Percentiles rank a stretch among this genome's conserved stretches.
These are phyloP conservation scores for Aspergillus neotritici DNA, from an alignment of 2,329 filamentous ascomycete species.

Conservation along the genomic window DNA sequence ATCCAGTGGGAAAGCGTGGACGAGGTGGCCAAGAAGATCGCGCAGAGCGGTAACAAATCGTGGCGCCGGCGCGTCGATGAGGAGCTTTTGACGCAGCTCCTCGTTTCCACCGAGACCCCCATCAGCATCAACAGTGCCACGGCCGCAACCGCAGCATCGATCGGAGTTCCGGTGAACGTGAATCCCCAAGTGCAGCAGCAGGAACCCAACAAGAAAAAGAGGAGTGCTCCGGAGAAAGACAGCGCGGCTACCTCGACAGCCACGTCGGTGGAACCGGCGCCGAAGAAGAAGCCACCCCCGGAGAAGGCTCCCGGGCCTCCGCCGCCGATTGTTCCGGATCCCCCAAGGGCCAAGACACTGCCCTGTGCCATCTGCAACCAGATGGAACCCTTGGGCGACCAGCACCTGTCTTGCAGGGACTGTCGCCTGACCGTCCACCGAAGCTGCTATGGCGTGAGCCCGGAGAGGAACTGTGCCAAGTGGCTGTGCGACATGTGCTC, in stretches of 20 bases:
- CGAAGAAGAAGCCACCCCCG: slow-evolving; percentile 57
- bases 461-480: slow-evolving; percentile 62
- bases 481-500: slow-evolving; percentile 96
- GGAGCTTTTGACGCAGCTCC: slow-evolving; percentile 57
- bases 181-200: slow-evolving; percentile 28
- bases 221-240: slow-evolving; percentile 48
- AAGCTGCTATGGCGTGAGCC: slow-evolving; percentile 83
- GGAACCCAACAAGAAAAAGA: slow-evolving; percentile 58
- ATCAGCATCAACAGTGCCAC: slow-evolving; percentile 40
- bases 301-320: slow-evolving; percentile 50
- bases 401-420: slow-evolving; percentile 73
- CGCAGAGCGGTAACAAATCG: slow-evolving; percentile 69
- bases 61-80: slow-evolving; percentile 90
- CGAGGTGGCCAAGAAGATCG: slow-evolving; percentile 81
- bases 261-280: slow-evolving; percentile 42
- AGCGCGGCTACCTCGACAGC: slow-evolving; percentile 44
- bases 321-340: slow-evolving; percentile 65
- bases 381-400: slow-evolving; percentile 64
- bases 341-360: slow-evolving; percentile 70
- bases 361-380: slow-evolving; percentile 81
- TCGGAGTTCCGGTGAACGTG: slow-evolving; percentile 37
- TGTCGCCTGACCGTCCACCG: slow-evolving; percentile 90
- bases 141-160: slow-evolving; percentile 40
- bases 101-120: slow-evolving; percentile 42
- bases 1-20: slow-evolving; percentile 94